phyloP scores from a whole-genome alignment of 1,284 basidiomycete species.

The Cryptococcus sp. region DNA sequence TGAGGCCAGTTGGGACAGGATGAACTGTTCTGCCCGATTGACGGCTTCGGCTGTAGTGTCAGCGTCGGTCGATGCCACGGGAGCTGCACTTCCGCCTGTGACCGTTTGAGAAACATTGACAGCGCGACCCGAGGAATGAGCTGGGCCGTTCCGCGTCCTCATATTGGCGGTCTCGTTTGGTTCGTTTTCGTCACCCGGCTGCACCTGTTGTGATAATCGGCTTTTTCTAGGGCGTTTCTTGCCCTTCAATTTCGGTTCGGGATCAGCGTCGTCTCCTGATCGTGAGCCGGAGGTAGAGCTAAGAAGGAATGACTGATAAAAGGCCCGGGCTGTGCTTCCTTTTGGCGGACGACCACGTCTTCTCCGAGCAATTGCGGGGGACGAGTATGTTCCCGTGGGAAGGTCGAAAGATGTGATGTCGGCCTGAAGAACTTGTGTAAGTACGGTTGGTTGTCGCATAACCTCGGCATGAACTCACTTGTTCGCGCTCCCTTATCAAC shows the following conservation, averaged over 20 bases:
- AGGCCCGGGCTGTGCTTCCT: constrained; percentile 15
- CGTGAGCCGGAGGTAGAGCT: neutral
- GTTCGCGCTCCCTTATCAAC: constrained; percentile 13
- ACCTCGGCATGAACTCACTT: constrained; percentile 2
- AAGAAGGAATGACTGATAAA: constrained; percentile 17
- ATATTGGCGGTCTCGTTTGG: neutral
- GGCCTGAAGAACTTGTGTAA: neutral
- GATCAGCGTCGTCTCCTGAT: neutral
- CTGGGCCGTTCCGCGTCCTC: neutral
- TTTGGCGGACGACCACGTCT: constrained; percentile 40
- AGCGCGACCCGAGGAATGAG: neutral
- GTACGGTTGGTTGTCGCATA: constrained; percentile 1
- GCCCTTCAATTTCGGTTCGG: neutral
- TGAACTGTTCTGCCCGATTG: constrained; percentile 31
- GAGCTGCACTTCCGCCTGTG: too few species aligned
- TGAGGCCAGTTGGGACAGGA: constrained; percentile 30
- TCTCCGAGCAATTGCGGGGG: constrained; percentile 39
- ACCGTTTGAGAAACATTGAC: too few species aligned
- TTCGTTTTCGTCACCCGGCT: neutral
- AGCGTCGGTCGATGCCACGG: neutral
- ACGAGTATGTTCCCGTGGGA: constrained; percentile 29
- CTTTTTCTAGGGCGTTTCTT: neutral
- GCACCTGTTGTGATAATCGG: neutral
- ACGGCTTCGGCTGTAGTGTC: constrained; percentile 21
- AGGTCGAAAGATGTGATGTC: neutral